These are phyloP conservation scores for Stramenopiles sp. DNA, from an alignment of 352 stramenopile genomes.

Conservation along the genomic window DNA sequence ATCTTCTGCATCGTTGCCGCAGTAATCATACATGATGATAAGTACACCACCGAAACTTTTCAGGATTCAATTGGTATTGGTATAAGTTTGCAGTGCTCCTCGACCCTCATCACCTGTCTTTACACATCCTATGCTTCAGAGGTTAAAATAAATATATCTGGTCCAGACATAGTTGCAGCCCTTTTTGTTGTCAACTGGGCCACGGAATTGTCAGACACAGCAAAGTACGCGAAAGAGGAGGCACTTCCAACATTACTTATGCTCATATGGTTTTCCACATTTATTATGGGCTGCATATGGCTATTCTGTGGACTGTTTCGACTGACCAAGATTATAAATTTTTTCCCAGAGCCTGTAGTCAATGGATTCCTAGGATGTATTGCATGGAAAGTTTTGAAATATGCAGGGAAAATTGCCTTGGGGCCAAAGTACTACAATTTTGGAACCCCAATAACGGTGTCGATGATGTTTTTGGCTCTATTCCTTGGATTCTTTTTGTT, in stretches of 20 bases:
- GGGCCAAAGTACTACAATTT: background rate
- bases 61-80: background rate
- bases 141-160: background rate
- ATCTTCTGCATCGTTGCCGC: background rate
- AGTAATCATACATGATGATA: background rate
- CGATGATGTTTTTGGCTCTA: background rate
- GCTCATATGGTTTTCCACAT: background rate
- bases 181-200: background rate
- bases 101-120: background rate
- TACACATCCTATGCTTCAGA: background rate
- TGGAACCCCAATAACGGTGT: background rate
- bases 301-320: background rate
- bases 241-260: background rate
- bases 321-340: background rate
- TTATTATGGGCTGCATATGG: background rate
- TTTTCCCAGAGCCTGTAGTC: background rate
- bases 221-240: background rate
- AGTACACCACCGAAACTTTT: background rate
- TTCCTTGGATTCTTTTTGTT: background rate
- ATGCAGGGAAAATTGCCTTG: background rate
- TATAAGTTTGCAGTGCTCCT: background rate
- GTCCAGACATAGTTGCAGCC: background rate
- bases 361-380: background rate
- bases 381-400: background rate
- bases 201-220: background rate